Base-by-base conservation (phyloP, 805 yeast species). In the Wickerhamomyces canadensis region DNA sequence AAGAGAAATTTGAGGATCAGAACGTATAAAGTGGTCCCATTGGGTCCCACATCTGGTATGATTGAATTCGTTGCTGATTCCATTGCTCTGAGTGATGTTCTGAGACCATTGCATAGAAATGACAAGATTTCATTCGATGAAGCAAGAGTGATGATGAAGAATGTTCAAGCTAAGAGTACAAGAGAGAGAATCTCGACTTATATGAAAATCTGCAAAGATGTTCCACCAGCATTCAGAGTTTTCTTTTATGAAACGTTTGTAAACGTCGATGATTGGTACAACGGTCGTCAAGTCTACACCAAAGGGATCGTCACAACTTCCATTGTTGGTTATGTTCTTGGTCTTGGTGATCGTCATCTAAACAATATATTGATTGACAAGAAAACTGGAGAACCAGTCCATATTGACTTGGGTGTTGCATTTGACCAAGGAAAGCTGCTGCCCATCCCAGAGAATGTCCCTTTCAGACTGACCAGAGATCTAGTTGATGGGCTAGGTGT, bases 321-420 rank as follows among this genome's bases (percentile, higher is more conserved):
- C 1, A 82, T 94, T 33, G 80, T 88, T 17, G 98, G 98, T 0
- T 72, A 85, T 57, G 68, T 93, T 12, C 64, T 93, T 29, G 99
- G 99, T 0, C 68, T 93, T 6, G 99, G 99, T 6, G 99, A 93
- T 57, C 67, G 99, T 21, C 99, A 93, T 59, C 76, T 95, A 55
- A 88, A 88, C 57, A 93, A 93, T 56, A 81, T 93, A 27, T 60
- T 93, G 33, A 54, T 93, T n/a, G 97, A 93, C 57, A 68, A 69
- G 34, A 52, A 57, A n/a, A 72, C 85, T 0, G 98, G 98, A 0
- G 96, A 89, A 49, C 95, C 96, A 0, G 80, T 93, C 19, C 98
- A 94, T 56, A 94, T 93, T 48, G 99, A 93, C 58, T 64, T 93
- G 14, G 99, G 98, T 0, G 89, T 93, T 31, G 94, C 98, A 0